Evolutionary conservation across 2,329 filamentous ascomycete genomes (phyloP).

Genomic region (Neofusicoccum cordaticola): DNA sequence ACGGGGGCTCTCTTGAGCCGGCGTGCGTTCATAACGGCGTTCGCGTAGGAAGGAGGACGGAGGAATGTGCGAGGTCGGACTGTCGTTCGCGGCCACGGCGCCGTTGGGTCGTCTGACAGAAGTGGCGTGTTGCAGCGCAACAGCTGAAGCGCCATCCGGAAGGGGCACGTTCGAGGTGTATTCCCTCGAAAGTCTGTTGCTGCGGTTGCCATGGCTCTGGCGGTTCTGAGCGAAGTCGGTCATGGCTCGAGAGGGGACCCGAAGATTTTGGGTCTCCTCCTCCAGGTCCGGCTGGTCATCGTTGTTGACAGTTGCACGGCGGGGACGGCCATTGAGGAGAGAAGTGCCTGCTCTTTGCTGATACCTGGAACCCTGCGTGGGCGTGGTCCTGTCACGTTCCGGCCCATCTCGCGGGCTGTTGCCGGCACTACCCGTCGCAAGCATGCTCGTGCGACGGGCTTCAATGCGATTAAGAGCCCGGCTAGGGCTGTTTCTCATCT

Average conservation of each 20-base stretch:
- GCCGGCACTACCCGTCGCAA: constrained; percentile 23
- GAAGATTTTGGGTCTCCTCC: constrained; percentile 39
- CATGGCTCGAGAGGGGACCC: constrained; percentile 49
- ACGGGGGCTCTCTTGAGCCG: background rate
- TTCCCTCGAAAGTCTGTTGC: constrained; percentile 29
- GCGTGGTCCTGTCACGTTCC: constrained; percentile 14
- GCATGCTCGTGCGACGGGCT: constrained; percentile 39
- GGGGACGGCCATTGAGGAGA: constrained; percentile 1
- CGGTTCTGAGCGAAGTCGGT: constrained; percentile 41
- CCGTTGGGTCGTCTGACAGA: constrained; percentile 13
- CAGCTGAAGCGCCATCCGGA: constrained; percentile 31
- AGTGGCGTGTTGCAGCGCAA: constrained; percentile 24
- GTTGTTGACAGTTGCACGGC: constrained; percentile 15
- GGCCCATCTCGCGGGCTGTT: constrained; percentile 31
- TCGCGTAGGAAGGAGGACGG: constrained; percentile 7
- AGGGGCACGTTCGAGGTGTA: constrained; percentile 38
- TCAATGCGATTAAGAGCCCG: constrained; percentile 44
- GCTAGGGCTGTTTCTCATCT: constrained; percentile 32
- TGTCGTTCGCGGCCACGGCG: background rate
- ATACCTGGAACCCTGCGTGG: constrained; percentile 8
- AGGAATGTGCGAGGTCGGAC: background rate
- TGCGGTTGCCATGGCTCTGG: constrained; percentile 4
- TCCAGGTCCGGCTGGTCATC: constrained; percentile 28
- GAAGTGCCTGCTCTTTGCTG: background rate
- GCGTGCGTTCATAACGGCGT: constrained; percentile 11